Percentiles rank a stretch among this genome's conserved stretches.
phyloP scores from a whole-genome alignment of 2,329 filamentous ascomycete genomes.

The Dactylellina haptotyla region DNA sequence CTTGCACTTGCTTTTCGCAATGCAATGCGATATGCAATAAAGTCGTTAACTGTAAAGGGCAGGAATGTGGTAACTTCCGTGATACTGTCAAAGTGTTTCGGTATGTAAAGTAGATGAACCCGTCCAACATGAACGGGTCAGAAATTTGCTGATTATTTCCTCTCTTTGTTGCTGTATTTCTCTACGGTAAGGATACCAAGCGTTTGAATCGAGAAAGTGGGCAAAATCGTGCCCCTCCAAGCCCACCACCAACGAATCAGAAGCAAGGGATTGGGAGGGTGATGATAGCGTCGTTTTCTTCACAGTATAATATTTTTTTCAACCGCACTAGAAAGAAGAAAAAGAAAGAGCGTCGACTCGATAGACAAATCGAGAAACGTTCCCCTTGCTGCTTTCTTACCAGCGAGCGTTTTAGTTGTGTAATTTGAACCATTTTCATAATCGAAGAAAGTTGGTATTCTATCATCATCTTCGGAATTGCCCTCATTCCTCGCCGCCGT shows the following conservation, averaged over 20 bases:
- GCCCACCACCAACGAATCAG: conserved; percentile 20
- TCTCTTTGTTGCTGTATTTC: not conserved
- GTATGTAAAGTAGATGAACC: conserved; percentile 23
- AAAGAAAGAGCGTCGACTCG: conserved; percentile 4
- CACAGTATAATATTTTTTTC: not conserved
- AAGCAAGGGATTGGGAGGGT: conserved; percentile 5
- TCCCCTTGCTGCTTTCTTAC: not conserved
- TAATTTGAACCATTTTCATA: conserved; percentile 5
- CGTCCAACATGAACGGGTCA: not conserved
- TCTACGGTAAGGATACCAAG: not conserved
- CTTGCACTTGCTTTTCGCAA: conserved; percentile 18
- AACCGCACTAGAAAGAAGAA: not conserved
- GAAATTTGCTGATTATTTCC: conserved; percentile 5
- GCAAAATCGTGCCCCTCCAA: conserved; percentile 9
- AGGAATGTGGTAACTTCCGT: conserved; percentile 51
- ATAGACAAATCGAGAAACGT: not conserved
- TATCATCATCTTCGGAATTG: conserved; percentile 8
- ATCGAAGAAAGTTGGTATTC: conserved; percentile 17
- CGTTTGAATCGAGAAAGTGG: conserved; percentile 2
- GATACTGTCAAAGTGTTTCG: conserved; percentile 9
- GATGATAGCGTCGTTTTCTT: conserved; percentile 13
- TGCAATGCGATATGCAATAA: conserved; percentile 46
- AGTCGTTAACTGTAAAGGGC: conserved; percentile 28
- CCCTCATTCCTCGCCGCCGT: conserved; percentile 37
- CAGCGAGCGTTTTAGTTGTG: not conserved